Conservation (phyloP, 2,329 filamentous ascomycete species). For the Microdochium bolleyi region DNA sequence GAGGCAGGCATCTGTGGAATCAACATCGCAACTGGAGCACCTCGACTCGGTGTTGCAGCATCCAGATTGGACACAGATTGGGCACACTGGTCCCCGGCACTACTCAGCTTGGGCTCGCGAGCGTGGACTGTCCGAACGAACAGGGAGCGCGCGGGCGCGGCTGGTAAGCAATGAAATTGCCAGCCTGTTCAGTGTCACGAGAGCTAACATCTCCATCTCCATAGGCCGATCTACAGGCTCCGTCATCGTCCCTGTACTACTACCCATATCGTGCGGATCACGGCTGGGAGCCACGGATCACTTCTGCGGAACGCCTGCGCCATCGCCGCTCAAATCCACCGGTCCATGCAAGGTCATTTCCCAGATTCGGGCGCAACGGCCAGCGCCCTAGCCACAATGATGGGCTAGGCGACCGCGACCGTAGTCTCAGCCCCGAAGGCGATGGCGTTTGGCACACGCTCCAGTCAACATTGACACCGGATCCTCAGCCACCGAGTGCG, state of each 20-base stretch:
- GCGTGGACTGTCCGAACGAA: neutral
- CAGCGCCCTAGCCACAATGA: slow-evolving; percentile 34
- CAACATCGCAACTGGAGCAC: neutral
- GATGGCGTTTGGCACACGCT: slow-evolving; percentile 72
- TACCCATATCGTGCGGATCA: neutral
- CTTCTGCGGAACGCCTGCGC: neutral
- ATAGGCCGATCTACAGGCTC: neutral
- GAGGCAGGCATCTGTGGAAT: neutral
- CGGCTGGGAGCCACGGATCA: neutral
- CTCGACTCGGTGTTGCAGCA: neutral
- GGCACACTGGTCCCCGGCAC: neutral
- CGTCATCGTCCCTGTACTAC: neutral
- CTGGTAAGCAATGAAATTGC: neutral
- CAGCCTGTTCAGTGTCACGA: neutral
- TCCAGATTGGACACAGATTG: neutral
- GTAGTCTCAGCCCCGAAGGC: slow-evolving; percentile 68
- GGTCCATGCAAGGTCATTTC: slow-evolving; percentile 7
- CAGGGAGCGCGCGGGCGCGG: neutral
- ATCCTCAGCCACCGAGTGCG: slow-evolving; percentile 70
- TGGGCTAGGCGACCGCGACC: slow-evolving; percentile 76
- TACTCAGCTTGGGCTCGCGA: neutral
- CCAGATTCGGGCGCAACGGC: slow-evolving; percentile 2
- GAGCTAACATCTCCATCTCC: neutral
- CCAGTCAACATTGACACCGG: slow-evolving; percentile 70
- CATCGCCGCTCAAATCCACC: neutral